Evolutionary conservation across 495 filamentous ascomycete species (phyloP).

Genomic region (Daldinia decipiens): DNA sequence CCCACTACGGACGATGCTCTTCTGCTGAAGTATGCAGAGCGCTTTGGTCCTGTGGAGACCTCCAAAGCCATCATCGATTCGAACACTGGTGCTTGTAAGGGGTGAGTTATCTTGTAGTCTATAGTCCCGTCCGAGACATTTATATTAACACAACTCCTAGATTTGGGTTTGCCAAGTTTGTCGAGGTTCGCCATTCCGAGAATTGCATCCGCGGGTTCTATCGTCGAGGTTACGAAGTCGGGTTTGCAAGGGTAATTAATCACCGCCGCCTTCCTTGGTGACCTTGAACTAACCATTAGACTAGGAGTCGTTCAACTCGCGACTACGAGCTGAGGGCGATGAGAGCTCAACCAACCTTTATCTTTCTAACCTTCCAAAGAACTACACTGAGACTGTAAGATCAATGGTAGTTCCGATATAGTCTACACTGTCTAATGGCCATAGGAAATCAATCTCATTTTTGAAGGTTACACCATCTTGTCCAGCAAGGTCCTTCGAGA

Average conservation of each 20-base stretch:
- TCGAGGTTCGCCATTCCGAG: conserved; percentile 86
- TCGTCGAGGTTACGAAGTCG: conserved; percentile 92
- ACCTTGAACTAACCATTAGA: conserved; percentile 5
- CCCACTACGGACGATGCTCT: conserved; percentile 95
- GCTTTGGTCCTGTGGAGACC: conserved; percentile 90
- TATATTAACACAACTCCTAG: conserved; percentile 57
- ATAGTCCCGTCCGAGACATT: neutral
- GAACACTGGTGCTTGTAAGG: conserved; percentile 91
- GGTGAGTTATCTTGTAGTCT: conserved; percentile 64
- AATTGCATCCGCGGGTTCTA: conserved; percentile 97
- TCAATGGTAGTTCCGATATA: neutral
- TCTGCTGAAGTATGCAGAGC: conserved; percentile 78
- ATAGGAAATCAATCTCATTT: conserved; percentile 79
- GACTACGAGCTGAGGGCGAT: conserved; percentile 91
- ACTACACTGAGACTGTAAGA: conserved; percentile 86
- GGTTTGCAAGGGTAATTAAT: conserved; percentile 81
- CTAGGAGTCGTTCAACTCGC: conserved; percentile 94
- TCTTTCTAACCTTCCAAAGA: conserved; percentile 91
- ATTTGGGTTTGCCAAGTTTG: conserved; percentile 96
- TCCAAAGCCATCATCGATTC: conserved; percentile 98
- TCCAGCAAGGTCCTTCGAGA: conserved; percentile 95
- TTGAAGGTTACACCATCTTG: conserved; percentile 82
- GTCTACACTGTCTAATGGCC: conserved; percentile 25
- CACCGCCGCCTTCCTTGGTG: neutral
- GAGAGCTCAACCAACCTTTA: conserved; percentile 92